Percentiles rank a stretch among this genome's conserved stretches.
Evolutionary conservation across 2,329 filamentous ascomycete species (phyloP).

Genomic region (Penicillium sp.): DNA sequence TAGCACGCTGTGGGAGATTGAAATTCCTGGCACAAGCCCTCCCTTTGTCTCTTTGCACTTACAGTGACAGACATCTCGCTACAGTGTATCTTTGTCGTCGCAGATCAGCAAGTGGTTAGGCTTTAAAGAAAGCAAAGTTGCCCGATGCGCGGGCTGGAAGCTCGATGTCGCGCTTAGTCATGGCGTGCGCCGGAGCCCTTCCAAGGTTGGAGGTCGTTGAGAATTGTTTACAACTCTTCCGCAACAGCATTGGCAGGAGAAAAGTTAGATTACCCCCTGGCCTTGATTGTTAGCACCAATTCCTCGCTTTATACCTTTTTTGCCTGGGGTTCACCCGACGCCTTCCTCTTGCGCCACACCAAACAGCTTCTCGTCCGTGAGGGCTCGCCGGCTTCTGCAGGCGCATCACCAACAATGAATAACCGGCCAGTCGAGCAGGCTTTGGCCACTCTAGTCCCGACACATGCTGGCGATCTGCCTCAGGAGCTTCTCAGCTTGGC

Average conservation of each 20-base stretch:
- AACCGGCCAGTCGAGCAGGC: slow-evolving; percentile 72
- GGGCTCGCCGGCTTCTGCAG: not conserved
- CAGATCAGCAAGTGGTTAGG: not conserved
- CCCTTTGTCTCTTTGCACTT: slow-evolving; percentile 10
- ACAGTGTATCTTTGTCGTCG: not conserved
- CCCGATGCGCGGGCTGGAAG: slow-evolving; percentile 4
- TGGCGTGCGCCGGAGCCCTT: slow-evolving; percentile 2
- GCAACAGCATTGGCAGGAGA: not conserved
- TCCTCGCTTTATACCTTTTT: not conserved
- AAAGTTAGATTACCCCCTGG: not conserved
- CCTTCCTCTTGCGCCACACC: not conserved
- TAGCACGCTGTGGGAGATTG: not conserved
- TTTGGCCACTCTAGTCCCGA: slow-evolving; percentile 72
- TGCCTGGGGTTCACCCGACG: not conserved
- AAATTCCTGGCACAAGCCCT: not conserved
- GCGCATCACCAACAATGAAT: slow-evolving; percentile 57
- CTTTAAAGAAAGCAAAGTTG: slow-evolving; percentile 5
- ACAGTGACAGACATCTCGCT: slow-evolving; percentile 39
- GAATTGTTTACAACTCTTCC: slow-evolving; percentile 12
- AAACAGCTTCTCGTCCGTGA: not conserved
- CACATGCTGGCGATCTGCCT: slow-evolving; percentile 68
- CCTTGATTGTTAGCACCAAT: not conserved
- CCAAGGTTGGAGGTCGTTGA: not conserved
- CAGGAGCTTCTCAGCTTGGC: slow-evolving; percentile 71
- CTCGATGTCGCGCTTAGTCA: slow-evolving; percentile 24